These are phyloP conservation scores for Epithemia pelagica DNA, from an alignment of 108 stramenopile genomes.

Conservation along the genomic window DNA sequence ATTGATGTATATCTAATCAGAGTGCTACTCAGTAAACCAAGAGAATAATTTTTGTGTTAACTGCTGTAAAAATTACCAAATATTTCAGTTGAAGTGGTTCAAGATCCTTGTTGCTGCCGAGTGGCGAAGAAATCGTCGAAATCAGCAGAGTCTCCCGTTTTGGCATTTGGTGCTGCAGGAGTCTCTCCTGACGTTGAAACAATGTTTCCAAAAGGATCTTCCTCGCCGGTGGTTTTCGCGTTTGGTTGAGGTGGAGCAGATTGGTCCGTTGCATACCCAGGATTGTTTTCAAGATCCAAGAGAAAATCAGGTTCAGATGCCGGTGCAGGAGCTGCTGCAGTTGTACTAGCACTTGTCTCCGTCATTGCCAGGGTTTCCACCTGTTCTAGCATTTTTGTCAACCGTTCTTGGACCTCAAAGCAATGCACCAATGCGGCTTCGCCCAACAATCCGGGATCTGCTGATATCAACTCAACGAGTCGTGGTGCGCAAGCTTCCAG, in stretches of 20 bases:
- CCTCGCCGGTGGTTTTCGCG: constrained; percentile 11
- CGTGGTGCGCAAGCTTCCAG: constrained; percentile 80
- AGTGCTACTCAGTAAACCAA: too few species aligned
- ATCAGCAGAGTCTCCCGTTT: constrained; percentile 12
- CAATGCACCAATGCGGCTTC: constrained; percentile 65
- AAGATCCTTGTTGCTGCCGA: constrained; percentile 8
- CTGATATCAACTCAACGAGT: constrained; percentile 74
- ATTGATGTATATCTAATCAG: too few species aligned
- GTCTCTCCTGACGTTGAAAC: too few species aligned
- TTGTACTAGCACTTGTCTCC: constrained; percentile 37
- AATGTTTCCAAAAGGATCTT: constrained; percentile 6
- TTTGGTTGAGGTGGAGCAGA: not conserved
- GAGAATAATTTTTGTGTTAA: too few species aligned
- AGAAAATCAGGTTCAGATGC: constrained; percentile 6
- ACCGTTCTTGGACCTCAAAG: constrained; percentile 63
- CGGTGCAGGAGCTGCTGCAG: constrained; percentile 21
- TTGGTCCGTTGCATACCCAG: not conserved
- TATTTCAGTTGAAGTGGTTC: too few species aligned
- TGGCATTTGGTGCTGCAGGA: not conserved
- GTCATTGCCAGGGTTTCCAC: constrained; percentile 31
- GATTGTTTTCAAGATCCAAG: constrained; percentile 10
- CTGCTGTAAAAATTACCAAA: too few species aligned
- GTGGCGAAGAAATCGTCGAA: constrained; percentile 48
- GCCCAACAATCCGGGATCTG: constrained; percentile 42
- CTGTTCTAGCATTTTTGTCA: constrained; percentile 47